These are phyloP conservation scores for Sarocladiaceae sp. DNA, from an alignment of 2,329 filamentous ascomycete species.

Conservation along the genomic window DNA sequence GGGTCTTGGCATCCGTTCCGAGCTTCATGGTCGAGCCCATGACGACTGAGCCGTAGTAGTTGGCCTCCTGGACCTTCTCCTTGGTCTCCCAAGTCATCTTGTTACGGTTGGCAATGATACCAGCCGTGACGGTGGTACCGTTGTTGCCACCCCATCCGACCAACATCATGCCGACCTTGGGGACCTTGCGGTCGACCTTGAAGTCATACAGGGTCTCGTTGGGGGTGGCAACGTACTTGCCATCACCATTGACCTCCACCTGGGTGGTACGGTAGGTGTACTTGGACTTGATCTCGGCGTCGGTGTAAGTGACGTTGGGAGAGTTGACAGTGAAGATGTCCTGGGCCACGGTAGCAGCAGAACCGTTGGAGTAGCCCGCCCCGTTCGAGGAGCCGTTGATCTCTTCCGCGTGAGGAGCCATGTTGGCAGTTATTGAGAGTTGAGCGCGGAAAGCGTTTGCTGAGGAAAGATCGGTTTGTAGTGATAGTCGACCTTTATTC, in stretches of 20 bases:
- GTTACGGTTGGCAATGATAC: constrained; percentile 92
- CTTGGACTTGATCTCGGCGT: constrained; percentile 82
- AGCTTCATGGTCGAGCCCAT: constrained; percentile 98
- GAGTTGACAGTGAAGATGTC: constrained; percentile 83
- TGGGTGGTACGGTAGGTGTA: constrained; percentile 96
- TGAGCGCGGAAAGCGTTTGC: constrained; percentile 13
- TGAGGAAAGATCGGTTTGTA: constrained; percentile 13
- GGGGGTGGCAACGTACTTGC: constrained; percentile 78
- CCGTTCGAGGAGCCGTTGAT: constrained; percentile 54
- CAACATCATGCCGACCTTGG: constrained; percentile 94
- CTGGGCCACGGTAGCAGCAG: constrained; percentile 41
- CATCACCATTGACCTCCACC: constrained; percentile 66
- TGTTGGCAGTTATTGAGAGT: constrained; percentile 41
- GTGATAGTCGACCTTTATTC: constrained; percentile 40
- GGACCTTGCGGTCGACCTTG: constrained; percentile 91
- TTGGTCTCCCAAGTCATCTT: constrained; percentile 89
- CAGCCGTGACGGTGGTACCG: constrained; percentile 92
- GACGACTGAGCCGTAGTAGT: constrained; percentile 97
- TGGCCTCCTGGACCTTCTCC: constrained; percentile 77
- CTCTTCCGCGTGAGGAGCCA: constrained; percentile 87
- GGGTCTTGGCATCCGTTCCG: constrained; percentile 78
- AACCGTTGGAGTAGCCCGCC: constrained; percentile 48
- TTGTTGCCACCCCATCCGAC: constrained; percentile 99
- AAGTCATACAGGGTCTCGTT: constrained; percentile 93
- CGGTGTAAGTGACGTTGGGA: constrained; percentile 88